phyloP scores from a whole-genome alignment of 441 rosid species.

The Gossypium lobatum region DNA sequence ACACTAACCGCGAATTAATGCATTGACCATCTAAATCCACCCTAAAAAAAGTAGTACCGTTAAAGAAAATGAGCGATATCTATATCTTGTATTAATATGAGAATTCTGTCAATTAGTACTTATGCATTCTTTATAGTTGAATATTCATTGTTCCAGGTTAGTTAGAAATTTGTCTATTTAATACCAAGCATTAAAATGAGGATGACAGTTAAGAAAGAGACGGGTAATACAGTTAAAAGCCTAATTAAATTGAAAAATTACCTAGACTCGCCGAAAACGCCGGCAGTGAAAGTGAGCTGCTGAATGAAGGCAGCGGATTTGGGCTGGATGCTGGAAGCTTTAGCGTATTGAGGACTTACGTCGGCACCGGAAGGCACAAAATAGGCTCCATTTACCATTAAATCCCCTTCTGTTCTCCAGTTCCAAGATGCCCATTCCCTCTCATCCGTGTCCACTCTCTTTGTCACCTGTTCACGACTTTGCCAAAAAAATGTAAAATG shows the following conservation, averaged over 20 bases:
- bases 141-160: too few relatives aligned
- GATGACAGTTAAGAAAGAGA: too few relatives aligned
- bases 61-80: too few relatives aligned
- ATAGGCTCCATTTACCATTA: constrained; percentile 83
- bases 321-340: constrained; percentile 78
- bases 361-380: constrained; percentile 91
- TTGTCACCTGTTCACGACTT: constrained; percentile 57
- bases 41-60: too few relatives aligned
- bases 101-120: too few relatives aligned
- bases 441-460: constrained; percentile 81
- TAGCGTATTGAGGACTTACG: constrained; percentile 43
- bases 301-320: constrained; percentile 49
- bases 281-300: constrained; percentile 68
- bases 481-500: not conserved
- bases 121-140: too few relatives aligned
- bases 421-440: constrained; percentile 73
- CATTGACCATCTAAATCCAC: rapidly evolving
- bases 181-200: too few relatives aligned
- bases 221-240: too few relatives aligned
- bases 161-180: too few relatives aligned
- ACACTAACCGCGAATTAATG: too few relatives aligned
- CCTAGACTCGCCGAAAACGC: constrained; percentile 80
- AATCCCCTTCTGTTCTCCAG: constrained; percentile 94
- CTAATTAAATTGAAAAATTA: constrained; percentile 14
- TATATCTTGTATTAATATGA: too few relatives aligned